A percentile compares a stretch with the other conserved stretches of the same genome.
phyloP scores from a whole-genome alignment of 345 rosid species.

The Euphorbia pulcherrima region DNA sequence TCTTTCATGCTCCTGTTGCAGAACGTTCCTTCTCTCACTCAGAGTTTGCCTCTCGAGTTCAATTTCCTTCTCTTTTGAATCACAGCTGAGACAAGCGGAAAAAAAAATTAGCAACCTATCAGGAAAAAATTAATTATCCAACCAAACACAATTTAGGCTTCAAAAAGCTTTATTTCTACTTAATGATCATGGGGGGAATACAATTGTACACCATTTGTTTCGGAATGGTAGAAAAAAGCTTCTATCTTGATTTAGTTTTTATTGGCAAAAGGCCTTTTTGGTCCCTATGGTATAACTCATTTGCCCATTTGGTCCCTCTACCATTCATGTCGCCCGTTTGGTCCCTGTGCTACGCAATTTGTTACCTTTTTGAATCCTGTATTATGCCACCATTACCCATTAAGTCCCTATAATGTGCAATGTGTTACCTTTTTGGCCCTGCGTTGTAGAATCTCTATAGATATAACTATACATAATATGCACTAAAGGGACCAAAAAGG shows the following conservation, averaged over 20 bases:
- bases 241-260: neutral
- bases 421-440: too few relatives aligned
- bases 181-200: neutral
- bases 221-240: neutral
- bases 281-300: too few relatives aligned
- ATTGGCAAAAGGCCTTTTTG: too few relatives aligned
- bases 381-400: too few relatives aligned
- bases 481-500: too few relatives aligned
- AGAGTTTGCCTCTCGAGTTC: slow-evolving; percentile 56
- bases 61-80: slow-evolving; percentile 70
- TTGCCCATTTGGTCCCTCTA: too few relatives aligned
- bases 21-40: slow-evolving; percentile 62
- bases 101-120: slow-evolving; percentile 5
- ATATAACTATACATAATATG: too few relatives aligned
- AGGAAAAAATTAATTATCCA: neutral
- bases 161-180: neutral
- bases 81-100: slow-evolving; percentile 50
- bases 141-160: neutral
- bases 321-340: too few relatives aligned
- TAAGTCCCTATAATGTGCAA: too few relatives aligned
- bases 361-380: too few relatives aligned
- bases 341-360: too few relatives aligned
- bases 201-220: neutral
- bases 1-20: slow-evolving; percentile 78
- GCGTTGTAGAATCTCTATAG: too few relatives aligned